Conservation (phyloP, 1,284 basidiomycete species). For the Takashimella tepidaria region DNA sequence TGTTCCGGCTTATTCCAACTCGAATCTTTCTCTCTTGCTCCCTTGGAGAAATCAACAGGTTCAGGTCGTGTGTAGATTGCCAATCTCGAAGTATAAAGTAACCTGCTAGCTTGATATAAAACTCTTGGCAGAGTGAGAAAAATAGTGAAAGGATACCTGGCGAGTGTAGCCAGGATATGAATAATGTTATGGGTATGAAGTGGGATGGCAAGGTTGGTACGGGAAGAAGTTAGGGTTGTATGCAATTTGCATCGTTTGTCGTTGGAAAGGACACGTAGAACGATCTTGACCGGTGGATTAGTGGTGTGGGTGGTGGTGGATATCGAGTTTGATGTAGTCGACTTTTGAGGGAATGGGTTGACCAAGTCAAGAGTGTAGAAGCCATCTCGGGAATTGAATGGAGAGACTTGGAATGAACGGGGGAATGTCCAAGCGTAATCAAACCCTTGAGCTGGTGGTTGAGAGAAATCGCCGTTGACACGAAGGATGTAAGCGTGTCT, state of each 20-base stretch:
- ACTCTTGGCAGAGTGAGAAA: constrained; percentile 62
- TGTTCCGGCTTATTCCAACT: constrained; percentile 20
- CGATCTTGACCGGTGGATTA: constrained; percentile 28
- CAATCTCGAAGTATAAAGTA: constrained; percentile 62
- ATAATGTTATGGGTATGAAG: constrained; percentile 3
- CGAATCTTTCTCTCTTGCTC: constrained; percentile 28
- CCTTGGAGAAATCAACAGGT: constrained; percentile 38
- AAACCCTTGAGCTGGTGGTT: constrained; percentile 47
- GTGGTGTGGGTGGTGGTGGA: constrained; percentile 29
- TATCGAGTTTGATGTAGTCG: constrained; percentile 6
- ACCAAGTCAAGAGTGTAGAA: constrained; percentile 56
- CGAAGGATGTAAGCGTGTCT: constrained; percentile 17
- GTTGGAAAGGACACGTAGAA: constrained; percentile 32
- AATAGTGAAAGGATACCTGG: constrained; percentile 56
- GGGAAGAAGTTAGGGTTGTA: constrained; percentile 53
- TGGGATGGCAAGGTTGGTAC: constrained; percentile 50
- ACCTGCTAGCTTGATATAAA: constrained; percentile 59
- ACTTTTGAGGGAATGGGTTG: constrained; percentile 47
- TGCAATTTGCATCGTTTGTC: constrained; percentile 50
- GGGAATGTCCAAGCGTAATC: constrained; percentile 66
- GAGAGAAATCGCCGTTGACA: background rate
- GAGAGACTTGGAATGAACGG: constrained; percentile 71
- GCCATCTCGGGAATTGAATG: constrained; percentile 70
- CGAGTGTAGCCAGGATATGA: constrained; percentile 51
- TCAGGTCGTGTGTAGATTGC: constrained; percentile 64